Conservation (phyloP, 75 land plant species). For the Ceratopteris richardii region DNA sequence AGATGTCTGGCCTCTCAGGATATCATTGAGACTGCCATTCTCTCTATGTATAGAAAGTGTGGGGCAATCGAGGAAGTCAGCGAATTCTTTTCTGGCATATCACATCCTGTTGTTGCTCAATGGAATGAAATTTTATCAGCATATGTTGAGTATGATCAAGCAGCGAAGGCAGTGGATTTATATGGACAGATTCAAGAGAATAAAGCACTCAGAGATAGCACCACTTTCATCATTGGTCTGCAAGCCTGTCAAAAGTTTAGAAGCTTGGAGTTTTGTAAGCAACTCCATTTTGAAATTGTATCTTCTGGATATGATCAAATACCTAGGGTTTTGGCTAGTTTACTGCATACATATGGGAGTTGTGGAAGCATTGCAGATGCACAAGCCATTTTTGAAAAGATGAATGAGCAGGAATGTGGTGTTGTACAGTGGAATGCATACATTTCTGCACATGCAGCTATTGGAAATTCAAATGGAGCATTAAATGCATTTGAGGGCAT, state of each 20-base stretch:
- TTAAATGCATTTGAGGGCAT: constrained; percentile 22
- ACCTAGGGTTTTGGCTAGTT: background rate
- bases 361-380: constrained; percentile 6
- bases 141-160: constrained; percentile 4
- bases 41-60: background rate
- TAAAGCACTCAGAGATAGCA: constrained; percentile 25
- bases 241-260: constrained; percentile 13
- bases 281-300: background rate
- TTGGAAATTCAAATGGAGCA: background rate
- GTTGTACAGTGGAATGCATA: background rate
- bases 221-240: constrained; percentile 9
- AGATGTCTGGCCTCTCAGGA: background rate
- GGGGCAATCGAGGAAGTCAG: constrained; percentile 9
- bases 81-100: background rate
- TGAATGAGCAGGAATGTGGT: background rate
- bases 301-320: background rate
- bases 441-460: background rate
- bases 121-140: constrained; percentile 21
- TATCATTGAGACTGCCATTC: background rate
- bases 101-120: background rate
- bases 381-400: background rate
- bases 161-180: constrained; percentile 12
- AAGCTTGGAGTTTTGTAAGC: background rate
- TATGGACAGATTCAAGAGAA: constrained; percentile 28
- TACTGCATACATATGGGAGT: constrained; percentile 4